Evolutionary conservation across 176 grass and related monocot genomes (phyloP).

Genomic region (Saccharum spontaneum): DNA sequence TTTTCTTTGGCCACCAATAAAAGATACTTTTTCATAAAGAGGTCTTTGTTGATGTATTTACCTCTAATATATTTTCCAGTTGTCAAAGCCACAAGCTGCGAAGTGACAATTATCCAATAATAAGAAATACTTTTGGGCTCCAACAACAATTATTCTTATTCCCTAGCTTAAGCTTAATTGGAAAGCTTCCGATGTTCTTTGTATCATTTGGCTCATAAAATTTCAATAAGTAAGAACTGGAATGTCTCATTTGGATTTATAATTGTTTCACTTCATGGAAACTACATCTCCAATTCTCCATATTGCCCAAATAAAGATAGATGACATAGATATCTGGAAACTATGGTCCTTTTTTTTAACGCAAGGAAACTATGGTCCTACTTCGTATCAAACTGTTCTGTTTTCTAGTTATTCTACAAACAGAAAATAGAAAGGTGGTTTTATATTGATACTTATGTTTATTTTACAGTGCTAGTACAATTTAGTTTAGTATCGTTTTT

Average conservation of each 20-base stretch:
- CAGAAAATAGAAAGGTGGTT: not conserved
- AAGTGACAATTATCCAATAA: not conserved
- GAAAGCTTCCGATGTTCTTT: not conserved
- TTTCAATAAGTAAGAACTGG: not conserved
- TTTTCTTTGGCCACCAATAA: conserved; percentile 9
- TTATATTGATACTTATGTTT: too few species aligned
- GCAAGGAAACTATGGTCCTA: too few species aligned
- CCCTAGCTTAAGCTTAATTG: not conserved
- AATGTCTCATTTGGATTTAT: not conserved
- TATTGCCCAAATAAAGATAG: not conserved
- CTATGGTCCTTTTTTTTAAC: not conserved
- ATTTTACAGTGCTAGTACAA: not conserved
- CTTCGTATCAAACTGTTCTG: not conserved
- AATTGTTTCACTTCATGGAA: not conserved
- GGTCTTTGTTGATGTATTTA: not conserved
- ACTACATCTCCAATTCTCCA: not conserved
- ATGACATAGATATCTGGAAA: not conserved
- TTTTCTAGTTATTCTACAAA: not conserved
- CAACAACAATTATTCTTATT: not conserved
- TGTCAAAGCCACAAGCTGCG: not conserved
- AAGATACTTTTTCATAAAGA: conserved; percentile 11
- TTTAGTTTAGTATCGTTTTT: not conserved
- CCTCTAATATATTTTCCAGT: not conserved
- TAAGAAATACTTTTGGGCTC: not conserved
- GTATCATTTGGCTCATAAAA: not conserved